These are phyloP conservation scores for Moniliophthora roreri DNA, from an alignment of 1,284 basidiomycete species.

Conservation along the genomic window DNA sequence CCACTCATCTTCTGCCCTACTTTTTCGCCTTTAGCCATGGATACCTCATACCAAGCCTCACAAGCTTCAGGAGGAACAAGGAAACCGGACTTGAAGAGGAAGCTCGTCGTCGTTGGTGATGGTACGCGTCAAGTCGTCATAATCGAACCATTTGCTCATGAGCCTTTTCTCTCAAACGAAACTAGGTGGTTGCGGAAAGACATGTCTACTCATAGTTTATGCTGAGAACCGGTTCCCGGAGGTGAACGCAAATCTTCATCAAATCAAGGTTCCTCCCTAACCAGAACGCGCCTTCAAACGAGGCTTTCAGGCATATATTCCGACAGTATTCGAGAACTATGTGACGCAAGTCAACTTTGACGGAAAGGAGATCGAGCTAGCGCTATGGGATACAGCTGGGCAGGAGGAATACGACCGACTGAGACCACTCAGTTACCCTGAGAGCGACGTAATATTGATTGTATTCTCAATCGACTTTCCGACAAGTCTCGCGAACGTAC, in stretches of 20 bases:
- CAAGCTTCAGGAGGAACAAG: constrained; percentile 23
- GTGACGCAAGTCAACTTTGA: constrained; percentile 90
- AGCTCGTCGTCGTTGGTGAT: constrained; percentile 89
- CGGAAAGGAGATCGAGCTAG: constrained; percentile 89
- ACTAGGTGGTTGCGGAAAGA: constrained; percentile 81
- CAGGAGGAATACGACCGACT: constrained; percentile 98
- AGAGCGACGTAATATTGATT: constrained; percentile 95
- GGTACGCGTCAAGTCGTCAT: constrained; percentile 50
- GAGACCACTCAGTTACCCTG: constrained; percentile 92
- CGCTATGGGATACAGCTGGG: constrained; percentile 97
- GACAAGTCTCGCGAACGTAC: constrained; percentile 91
- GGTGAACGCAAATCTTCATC: constrained; percentile 47
- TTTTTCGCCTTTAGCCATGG: constrained; percentile 23
- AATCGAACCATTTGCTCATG: constrained; percentile 29
- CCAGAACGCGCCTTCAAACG: constrained; percentile 16
- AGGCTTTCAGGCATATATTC: constrained; percentile 82
- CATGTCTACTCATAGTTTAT: constrained; percentile 92
- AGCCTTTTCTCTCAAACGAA: constrained; percentile 21
- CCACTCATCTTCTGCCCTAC: not conserved
- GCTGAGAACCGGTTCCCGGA: constrained; percentile 98
- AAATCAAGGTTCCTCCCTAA: constrained; percentile 9
- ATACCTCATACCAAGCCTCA: constrained; percentile 27
- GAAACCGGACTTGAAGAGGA: constrained; percentile 50
- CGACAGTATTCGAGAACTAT: constrained; percentile 98
- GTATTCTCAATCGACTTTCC: constrained; percentile 98